Conservation (phyloP, 345 rosid genomes). For the Bretschneidera sinensis region DNA sequence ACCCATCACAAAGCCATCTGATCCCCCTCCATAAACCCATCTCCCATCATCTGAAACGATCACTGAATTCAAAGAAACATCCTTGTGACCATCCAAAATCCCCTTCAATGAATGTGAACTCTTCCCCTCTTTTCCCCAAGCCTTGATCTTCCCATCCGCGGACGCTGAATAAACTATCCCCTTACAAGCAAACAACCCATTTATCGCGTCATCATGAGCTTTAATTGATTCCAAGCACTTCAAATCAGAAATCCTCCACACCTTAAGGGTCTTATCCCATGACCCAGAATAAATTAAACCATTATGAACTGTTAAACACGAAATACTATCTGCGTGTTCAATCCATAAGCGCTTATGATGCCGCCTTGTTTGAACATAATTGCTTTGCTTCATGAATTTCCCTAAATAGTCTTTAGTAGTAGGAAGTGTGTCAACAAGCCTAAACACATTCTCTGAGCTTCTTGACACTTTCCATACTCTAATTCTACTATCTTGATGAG, state of each 20-base stretch:
- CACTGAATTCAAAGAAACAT: slow-evolving; percentile 69
- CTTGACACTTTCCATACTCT: slow-evolving; percentile 83
- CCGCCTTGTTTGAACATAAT: slow-evolving; percentile 65
- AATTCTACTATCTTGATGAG: slow-evolving; percentile 91
- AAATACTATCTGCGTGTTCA: slow-evolving; percentile 85
- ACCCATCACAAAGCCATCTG: slow-evolving; percentile 82
- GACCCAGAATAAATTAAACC: slow-evolving; percentile 82
- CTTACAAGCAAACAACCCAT: slow-evolving; percentile 53
- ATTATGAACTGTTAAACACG: slow-evolving; percentile 62
- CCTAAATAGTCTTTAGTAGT: slow-evolving; percentile 75
- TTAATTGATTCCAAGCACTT: slow-evolving; percentile 84
- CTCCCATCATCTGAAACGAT: slow-evolving; percentile 62
- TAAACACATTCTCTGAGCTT: slow-evolving; percentile 60
- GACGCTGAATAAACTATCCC: slow-evolving; percentile 84
- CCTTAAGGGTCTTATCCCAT: slow-evolving; percentile 94
- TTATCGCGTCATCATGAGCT: slow-evolving; percentile 89
- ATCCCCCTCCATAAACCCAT: slow-evolving; percentile 78
- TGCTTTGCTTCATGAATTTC: slow-evolving; percentile 82
- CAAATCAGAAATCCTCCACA: slow-evolving; percentile 77
- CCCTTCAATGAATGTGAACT: slow-evolving; percentile 70
- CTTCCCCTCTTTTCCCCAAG: slow-evolving; percentile 65
- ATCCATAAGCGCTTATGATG: slow-evolving; percentile 70
- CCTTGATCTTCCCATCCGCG: slow-evolving; percentile 83
- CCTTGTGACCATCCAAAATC: slow-evolving; percentile 66
- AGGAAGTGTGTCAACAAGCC: slow-evolving; percentile 76